Percentiles rank a stretch among this genome's conserved stretches.
Evolutionary conservation across 2,329 filamentous ascomycete species (phyloP).

Genomic region (Berkeleyomyces rouxiae): DNA sequence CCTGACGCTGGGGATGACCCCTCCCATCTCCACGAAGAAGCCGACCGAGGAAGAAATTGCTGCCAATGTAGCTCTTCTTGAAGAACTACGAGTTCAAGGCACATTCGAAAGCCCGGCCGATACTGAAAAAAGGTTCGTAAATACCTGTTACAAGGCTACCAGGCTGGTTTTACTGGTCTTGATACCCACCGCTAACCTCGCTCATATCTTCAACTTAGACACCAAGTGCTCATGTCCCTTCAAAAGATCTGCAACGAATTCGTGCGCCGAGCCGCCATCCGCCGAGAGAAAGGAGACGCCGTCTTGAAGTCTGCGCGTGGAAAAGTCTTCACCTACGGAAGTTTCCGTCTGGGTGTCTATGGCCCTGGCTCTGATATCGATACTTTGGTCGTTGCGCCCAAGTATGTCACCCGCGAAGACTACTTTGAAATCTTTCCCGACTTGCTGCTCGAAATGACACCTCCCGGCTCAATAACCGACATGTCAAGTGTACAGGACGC

Average conservation of each 20-base stretch:
- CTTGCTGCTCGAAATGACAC: constrained; percentile 59
- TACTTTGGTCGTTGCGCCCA: constrained; percentile 80
- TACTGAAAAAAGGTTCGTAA: constrained; percentile 57
- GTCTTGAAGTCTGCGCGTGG: constrained; percentile 73
- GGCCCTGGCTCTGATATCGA: constrained; percentile 96
- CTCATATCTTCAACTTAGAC: constrained; percentile 27
- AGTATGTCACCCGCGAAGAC: constrained; percentile 73
- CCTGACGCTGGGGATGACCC: constrained; percentile 47
- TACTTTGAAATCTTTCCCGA: constrained; percentile 85
- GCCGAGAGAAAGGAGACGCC: constrained; percentile 44
- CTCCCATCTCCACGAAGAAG: constrained; percentile 60
- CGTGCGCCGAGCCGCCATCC: constrained; percentile 55
- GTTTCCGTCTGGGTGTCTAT: constrained; percentile 84
- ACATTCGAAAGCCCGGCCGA: constrained; percentile 78
- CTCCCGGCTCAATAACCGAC: constrained; percentile 65
- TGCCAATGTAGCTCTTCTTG: constrained; percentile 61
- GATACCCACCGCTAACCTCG: neutral
- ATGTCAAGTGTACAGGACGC: constrained; percentile 75
- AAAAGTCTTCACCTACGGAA: constrained; percentile 91
- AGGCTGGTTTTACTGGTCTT: neutral
- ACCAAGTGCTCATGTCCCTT: constrained; percentile 57
- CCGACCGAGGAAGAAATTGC: constrained; percentile 64
- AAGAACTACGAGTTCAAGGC: constrained; percentile 74
- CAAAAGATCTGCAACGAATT: constrained; percentile 74
- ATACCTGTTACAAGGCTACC: neutral